These are phyloP conservation scores for Medicago lupulina DNA, from an alignment of 306 rosid species.

Conservation along the genomic window DNA sequence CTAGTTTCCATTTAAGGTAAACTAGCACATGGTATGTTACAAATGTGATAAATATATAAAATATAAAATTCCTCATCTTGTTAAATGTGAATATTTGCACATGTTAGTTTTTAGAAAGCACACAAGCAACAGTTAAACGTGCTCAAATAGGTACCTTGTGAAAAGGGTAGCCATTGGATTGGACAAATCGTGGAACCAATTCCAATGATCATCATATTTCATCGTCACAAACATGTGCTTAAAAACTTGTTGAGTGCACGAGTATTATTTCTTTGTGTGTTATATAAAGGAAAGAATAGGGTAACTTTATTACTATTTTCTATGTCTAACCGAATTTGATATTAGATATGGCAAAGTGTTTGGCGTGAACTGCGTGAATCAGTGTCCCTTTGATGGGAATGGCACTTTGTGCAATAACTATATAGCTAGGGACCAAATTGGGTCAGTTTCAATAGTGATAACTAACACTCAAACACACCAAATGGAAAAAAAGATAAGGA, in stretches of 20 bases:
- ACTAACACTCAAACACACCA: constrained; percentile 34
- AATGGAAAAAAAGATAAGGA: not conserved
- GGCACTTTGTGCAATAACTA: constrained; percentile 46
- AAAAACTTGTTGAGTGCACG: constrained; percentile 47
- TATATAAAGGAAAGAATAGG: constrained; percentile 25
- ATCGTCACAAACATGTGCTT: constrained; percentile 32
- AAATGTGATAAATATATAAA: no score
- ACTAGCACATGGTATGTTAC: constrained; percentile 47
- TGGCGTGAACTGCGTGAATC: constrained; percentile 53
- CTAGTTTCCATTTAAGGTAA: constrained; percentile 40
- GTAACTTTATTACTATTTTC: constrained; percentile 47
- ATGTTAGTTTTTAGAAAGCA: constrained; percentile 35
- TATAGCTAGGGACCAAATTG: constrained; percentile 37
- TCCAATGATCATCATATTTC: not conserved
- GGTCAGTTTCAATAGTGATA: constrained; percentile 34
- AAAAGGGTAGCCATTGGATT: constrained; percentile 38
- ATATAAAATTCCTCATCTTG: no score
- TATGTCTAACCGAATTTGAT: constrained; percentile 52
- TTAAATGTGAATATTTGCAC: constrained; percentile 25
- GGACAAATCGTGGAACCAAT: constrained; percentile 27
- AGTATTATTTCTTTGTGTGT: constrained; percentile 36
- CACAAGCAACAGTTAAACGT: constrained; percentile 43
- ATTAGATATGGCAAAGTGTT: constrained; percentile 45
- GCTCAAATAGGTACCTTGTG: constrained; percentile 26
- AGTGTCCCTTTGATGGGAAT: constrained; percentile 45